Percentiles rank a stretch among this genome's conserved stretches.
phyloP scores from a whole-genome alignment of 305 asterid species.

The Nicotiana rustica region DNA sequence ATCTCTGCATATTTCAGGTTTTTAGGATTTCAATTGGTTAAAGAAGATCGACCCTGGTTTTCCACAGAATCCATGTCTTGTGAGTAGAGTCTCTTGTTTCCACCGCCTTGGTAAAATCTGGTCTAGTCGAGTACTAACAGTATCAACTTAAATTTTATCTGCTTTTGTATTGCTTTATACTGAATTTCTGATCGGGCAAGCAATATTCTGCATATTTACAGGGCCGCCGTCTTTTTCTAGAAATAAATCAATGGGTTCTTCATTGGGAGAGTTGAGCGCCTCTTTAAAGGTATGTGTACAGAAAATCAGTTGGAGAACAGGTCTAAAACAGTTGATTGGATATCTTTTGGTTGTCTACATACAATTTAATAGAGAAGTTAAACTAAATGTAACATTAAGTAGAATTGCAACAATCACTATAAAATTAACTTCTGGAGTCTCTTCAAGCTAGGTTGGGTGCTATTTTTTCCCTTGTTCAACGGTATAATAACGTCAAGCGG shows the following conservation, averaged over 20 bases:
- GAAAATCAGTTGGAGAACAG: neutral
- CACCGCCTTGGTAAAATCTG: slow-evolving; percentile 10
- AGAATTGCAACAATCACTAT: neutral
- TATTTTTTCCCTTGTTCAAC: neutral
- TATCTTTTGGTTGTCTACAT: slow-evolving; percentile 7
- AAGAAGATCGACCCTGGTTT: slow-evolving; percentile 63
- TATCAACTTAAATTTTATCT: neutral
- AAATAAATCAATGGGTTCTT: slow-evolving; percentile 56
- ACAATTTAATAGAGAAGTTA: neutral
- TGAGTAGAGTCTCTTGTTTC: slow-evolving; percentile 47
- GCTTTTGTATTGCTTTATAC: slow-evolving; percentile 20
- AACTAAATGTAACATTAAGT: neutral
- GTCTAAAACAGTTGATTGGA: neutral
- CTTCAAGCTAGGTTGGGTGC: neutral
- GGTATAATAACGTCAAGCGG: neutral
- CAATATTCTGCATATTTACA: slow-evolving; percentile 43
- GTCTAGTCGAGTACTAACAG: slow-evolving; percentile 19
- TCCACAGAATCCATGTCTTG: slow-evolving; percentile 57
- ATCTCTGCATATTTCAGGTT: slow-evolving; percentile 61
- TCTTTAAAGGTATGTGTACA: slow-evolving; percentile 61
- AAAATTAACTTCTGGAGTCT: neutral
- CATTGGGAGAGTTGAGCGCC: slow-evolving; percentile 74
- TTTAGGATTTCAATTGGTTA: slow-evolving; percentile 75
- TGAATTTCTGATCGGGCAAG: neutral
- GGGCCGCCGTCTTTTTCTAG: slow-evolving; percentile 60